These are phyloP conservation scores for Clonostachys solani DNA, from an alignment of 2,329 filamentous ascomycete species.

Conservation along the genomic window DNA sequence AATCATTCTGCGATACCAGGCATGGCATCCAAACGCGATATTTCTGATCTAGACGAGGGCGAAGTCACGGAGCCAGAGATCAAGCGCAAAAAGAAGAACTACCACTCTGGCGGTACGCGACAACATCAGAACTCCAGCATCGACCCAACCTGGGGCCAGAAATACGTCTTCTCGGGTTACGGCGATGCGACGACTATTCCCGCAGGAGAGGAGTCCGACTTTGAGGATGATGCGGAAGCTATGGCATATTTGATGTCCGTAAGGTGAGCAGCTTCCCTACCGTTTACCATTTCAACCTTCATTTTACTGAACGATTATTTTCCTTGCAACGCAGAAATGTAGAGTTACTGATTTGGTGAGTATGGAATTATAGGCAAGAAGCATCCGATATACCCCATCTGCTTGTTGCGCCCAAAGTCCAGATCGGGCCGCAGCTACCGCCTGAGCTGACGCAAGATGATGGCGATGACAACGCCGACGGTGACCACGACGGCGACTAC, in stretches of 20 bases:
- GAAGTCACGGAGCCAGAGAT: constrained; percentile 12
- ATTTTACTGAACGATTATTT: constrained; percentile 1
- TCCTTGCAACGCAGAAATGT: not conserved
- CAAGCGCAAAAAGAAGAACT: constrained; percentile 15
- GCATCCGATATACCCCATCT: constrained; percentile 70
- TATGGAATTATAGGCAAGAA: constrained; percentile 56
- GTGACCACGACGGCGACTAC: constrained; percentile 19
- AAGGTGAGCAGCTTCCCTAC: constrained; percentile 45
- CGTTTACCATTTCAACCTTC: constrained; percentile 1
- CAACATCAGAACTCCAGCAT: constrained; percentile 40
- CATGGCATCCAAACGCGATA: constrained; percentile 30
- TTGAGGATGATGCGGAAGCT: constrained; percentile 64
- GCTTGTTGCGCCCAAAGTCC: constrained; percentile 57
- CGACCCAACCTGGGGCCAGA: constrained; percentile 66
- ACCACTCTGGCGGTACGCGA: constrained; percentile 17
- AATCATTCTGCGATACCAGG: not conserved
- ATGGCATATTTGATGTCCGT: constrained; percentile 69
- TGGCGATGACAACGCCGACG: constrained; percentile 21
- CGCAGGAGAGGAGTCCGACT: constrained; percentile 56
- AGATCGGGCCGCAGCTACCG: constrained; percentile 46
- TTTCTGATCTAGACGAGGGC: constrained; percentile 20
- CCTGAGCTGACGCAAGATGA: constrained; percentile 21
- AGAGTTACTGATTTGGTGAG: constrained; percentile 42
- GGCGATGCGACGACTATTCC: constrained; percentile 40
- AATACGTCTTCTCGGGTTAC: constrained; percentile 65